These are phyloP conservation scores for Tylopilus orsonianus DNA, from an alignment of 1,284 basidiomycete species.

Conservation along the genomic window DNA sequence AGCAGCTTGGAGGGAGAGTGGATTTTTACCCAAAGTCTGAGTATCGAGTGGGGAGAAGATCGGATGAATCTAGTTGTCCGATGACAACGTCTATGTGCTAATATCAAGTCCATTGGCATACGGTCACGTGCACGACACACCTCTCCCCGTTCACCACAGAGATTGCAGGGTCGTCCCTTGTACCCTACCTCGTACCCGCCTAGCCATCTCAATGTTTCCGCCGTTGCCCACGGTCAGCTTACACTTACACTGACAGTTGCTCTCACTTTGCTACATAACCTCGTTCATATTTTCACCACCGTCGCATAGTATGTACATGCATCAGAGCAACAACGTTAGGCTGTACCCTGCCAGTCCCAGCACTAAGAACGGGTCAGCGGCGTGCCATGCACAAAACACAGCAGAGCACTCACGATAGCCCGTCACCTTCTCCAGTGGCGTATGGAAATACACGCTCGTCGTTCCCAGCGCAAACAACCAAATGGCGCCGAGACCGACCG, in stretches of 20 bases:
- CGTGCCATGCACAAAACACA: background rate
- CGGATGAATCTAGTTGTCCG: no score
- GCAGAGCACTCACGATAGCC: slow-evolving; percentile 68
- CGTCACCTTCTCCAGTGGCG: slow-evolving; percentile 82
- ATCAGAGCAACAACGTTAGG: slow-evolving; percentile 35
- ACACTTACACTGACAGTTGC: no score
- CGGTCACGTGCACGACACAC: no score
- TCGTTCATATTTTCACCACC: background rate
- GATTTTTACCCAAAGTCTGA: slow-evolving; percentile 28
- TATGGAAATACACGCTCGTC: slow-evolving; percentile 91
- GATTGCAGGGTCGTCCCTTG: no score
- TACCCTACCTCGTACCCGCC: no score
- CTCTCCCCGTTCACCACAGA: no score
- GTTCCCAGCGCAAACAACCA: slow-evolving; percentile 79
- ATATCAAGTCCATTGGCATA: no score
- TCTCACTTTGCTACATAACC: no score
- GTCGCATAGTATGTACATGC: background rate
- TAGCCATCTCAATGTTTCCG: no score
- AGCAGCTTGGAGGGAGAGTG: slow-evolving; percentile 32
- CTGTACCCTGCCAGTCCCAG: slow-evolving; percentile 43
- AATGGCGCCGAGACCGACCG: slow-evolving; percentile 54
- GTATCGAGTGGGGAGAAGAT: background rate
- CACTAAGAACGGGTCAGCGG: slow-evolving; percentile 32
- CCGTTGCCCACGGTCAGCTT: no score
- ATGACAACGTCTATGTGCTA: no score